These are phyloP conservation scores for Tetramitus jugosus DNA, from an alignment of 208 protist species.

Conservation along the genomic window DNA sequence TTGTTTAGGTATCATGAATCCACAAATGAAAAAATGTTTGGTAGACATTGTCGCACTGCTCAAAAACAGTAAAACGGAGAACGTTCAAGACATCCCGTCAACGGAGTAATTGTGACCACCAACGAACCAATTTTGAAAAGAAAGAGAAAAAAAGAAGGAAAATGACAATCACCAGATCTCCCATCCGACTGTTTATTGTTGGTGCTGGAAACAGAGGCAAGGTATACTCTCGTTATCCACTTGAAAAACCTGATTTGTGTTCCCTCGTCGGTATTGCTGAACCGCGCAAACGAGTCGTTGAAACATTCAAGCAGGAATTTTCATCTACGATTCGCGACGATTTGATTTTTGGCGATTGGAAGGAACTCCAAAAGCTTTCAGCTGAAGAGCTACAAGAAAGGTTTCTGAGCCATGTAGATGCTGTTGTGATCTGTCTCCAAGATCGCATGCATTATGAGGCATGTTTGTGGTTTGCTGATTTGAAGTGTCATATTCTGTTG, in stretches of 20 bases:
- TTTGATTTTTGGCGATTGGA: not conserved
- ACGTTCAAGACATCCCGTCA: too few relatives aligned
- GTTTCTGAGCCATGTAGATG: not conserved
- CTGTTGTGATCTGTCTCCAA: not conserved
- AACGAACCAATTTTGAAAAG: too few relatives aligned
- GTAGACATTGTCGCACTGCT: too few relatives aligned
- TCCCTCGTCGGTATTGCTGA: not conserved
- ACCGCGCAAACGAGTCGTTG: not conserved
- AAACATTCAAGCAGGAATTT: not conserved
- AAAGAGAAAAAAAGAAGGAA: too few relatives aligned
- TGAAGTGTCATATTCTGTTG: conserved; percentile 6
- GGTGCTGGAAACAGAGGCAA: not conserved
- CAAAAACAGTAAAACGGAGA: too few relatives aligned
- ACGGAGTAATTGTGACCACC: too few relatives aligned
- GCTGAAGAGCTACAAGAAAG: too few relatives aligned
- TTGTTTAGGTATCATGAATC: too few relatives aligned
- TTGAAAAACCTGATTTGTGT: not conserved
- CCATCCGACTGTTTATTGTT: not conserved
- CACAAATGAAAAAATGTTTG: too few relatives aligned
- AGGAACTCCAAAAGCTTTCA: too few relatives aligned
- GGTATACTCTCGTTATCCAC: not conserved
- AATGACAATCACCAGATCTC: too few relatives aligned
- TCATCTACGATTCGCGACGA: not conserved
- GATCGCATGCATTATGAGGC: not conserved
- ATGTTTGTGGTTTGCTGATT: not conserved